Conservation (phyloP, 2,329 filamentous ascomycete genomes). For the Phyllosticta citrichinensis region DNA sequence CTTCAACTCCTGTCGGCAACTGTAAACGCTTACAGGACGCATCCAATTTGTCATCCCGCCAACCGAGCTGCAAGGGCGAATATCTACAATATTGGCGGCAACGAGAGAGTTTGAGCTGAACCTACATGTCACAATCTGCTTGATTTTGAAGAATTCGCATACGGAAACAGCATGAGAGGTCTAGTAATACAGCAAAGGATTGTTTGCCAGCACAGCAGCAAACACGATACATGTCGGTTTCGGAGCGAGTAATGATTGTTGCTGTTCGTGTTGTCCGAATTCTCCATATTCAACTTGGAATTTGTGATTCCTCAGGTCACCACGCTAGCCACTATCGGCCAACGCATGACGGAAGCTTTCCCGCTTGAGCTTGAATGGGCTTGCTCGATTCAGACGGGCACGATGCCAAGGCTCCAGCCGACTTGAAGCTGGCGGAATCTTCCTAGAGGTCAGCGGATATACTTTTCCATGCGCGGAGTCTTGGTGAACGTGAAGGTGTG, state of each 20-base stretch:
- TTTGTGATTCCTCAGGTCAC: not conserved
- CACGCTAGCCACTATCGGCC: not conserved
- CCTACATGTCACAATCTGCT: no score
- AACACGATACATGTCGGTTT: no score
- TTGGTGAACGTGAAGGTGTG: not conserved
- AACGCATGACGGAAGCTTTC: not conserved
- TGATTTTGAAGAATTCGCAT: no score
- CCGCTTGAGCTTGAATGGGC: not conserved
- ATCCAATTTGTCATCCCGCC: not conserved
- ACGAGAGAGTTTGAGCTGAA: not conserved
- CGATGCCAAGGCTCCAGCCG: not conserved
- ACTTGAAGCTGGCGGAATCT: not conserved
- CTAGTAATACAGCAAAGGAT: no score
- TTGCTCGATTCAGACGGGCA: not conserved
- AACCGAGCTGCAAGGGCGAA: not conserved
- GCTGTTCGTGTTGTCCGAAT: no score
- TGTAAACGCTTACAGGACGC: not conserved
- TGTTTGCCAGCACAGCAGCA: no score
- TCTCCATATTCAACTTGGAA: not conserved
- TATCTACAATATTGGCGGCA: not conserved
- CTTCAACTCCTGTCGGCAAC: not conserved
- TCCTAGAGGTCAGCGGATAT: not conserved
- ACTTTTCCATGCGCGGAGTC: not conserved
- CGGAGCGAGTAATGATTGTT: no score
- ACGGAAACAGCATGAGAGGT: no score